Conservation (phyloP, 345 rosid genomes). For the Eucalyptus polyanthemos region DNA sequence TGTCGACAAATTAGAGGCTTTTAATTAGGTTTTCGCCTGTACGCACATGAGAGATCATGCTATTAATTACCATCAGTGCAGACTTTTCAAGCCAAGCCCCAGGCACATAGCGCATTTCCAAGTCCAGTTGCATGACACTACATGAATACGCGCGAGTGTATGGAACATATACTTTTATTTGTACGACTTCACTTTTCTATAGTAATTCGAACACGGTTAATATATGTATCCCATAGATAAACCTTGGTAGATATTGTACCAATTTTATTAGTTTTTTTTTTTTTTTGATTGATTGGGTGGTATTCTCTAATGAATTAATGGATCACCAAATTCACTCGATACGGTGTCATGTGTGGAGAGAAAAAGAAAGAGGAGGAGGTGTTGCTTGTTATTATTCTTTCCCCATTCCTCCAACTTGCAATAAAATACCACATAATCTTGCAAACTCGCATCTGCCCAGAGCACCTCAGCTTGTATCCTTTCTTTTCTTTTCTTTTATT, state of each 20-base stretch:
- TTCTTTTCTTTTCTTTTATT: fast-evolving
- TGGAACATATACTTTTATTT: too few species aligned
- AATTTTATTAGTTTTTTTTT: too few species aligned
- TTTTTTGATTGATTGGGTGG: too few species aligned
- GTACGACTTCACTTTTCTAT: too few species aligned
- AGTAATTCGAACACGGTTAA: not conserved
- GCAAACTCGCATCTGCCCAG: too few species aligned
- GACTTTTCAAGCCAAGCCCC: not conserved
- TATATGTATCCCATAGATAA: too few species aligned
- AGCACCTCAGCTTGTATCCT: too few species aligned
- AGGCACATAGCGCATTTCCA: not conserved
- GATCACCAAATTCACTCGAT: not conserved
- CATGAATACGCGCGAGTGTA: not conserved
- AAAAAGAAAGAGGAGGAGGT: not conserved
- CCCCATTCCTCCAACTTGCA: not conserved
- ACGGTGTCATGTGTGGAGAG: not conserved
- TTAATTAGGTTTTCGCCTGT: too few species aligned
- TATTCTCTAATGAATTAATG: too few species aligned
- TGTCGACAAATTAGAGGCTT: not conserved
- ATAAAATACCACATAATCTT: not conserved
- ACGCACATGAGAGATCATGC: not conserved
- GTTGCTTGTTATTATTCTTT: not conserved
- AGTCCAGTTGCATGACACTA: not conserved
- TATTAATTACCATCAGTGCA: too few species aligned
- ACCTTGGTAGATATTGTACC: not conserved